Base-by-base conservation (phyloP, 345 rosid species). In the Eucalyptus viminalis region DNA sequence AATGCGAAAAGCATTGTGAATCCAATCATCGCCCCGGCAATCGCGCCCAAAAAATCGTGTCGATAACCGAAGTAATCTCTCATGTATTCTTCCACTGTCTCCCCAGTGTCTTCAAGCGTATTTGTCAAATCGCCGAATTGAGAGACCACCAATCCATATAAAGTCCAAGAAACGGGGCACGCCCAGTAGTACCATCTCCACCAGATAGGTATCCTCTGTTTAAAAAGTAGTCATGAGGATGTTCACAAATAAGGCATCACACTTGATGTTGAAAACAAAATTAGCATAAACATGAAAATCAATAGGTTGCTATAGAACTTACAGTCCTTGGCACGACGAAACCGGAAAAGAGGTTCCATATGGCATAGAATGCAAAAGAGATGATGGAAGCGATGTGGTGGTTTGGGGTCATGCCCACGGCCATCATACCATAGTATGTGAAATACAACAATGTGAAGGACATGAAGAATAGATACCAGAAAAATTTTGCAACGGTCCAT, bases 131-230 rank as follows among this genome's bases (percentile, higher is more conserved):
- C 93, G 4, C 93, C 94, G 27, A 49, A 93, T 37, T 93, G 94
- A 9, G 94, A 93, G 16, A 88, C 88, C 13, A 92, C 87, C 88
- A 93, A 54, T 40, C 94, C 94, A 88, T 93, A 90, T 81, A 93
- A 80, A 25, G 92, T 91, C 93, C 93, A 93, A 14, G 93, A 60
- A 10, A 92, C 87, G 2, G 94, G 94, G 58, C 91, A 90, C 49
- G 27, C 88, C 94, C 94, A 93, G 43, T 89, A 92, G 91, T 90
- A 93, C 94, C 94, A 93, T 86, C 91, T 92, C 94, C 94, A 93
- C 94, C 94, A 93, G 15, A 91, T 88, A 2, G 94, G 94, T 1
- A 93, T 92, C 85, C 88, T 88, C 94, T 93, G 93, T 88, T 86
- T 25, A 50, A 29, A 25, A 34, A 53, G 15, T 53, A 62, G 24